Evolutionary conservation across 495 filamentous ascomycete species (phyloP).

Genomic region (Talaromyces proteolyticus): DNA sequence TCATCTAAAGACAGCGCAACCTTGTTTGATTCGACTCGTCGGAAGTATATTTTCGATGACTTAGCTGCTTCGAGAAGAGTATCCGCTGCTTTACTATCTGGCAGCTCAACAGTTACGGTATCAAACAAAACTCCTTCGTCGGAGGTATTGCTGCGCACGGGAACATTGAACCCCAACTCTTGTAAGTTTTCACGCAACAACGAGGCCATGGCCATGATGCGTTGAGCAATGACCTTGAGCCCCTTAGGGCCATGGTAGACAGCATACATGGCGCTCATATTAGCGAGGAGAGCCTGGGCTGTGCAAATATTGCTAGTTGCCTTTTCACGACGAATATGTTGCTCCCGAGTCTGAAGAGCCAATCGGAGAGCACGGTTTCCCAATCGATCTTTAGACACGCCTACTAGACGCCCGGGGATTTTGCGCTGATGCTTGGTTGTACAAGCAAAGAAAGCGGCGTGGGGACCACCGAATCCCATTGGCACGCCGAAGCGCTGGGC

Average conservation of each 20-base stretch:
- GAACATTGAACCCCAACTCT: constrained; percentile 58
- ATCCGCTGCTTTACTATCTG: constrained; percentile 39
- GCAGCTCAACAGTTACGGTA: constrained; percentile 66
- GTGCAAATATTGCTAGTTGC: constrained; percentile 99
- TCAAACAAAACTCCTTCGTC: constrained; percentile 64
- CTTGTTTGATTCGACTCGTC: constrained; percentile 52
- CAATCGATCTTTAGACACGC: constrained; percentile 86
- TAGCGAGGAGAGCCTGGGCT: constrained; percentile 89
- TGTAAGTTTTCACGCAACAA: constrained; percentile 63
- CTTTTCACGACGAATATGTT: constrained; percentile 97
- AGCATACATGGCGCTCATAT: constrained; percentile 98
- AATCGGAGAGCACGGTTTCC: constrained; percentile 82
- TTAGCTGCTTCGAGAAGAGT: constrained; percentile 45
- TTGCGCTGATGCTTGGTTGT: constrained; percentile 91
- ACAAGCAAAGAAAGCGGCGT: constrained; percentile 96
- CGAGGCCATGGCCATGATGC: constrained; percentile 63
- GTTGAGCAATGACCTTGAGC: constrained; percentile 78
- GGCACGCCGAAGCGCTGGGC: constrained; percentile 94
- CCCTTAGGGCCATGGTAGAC: constrained; percentile 91
- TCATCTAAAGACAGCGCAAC: constrained; percentile 71
- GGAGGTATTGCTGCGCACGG: constrained; percentile 43
- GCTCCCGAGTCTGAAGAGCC: constrained; percentile 90
- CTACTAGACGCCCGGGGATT: constrained; percentile 89
- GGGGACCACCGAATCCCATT: constrained; percentile 89
- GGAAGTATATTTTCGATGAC: constrained; percentile 54